A percentile compares a stretch with the other conserved stretches of the same genome.
phyloP scores from a whole-genome alignment of 805 yeast genomes.

The Wickerhamiella azyma region DNA sequence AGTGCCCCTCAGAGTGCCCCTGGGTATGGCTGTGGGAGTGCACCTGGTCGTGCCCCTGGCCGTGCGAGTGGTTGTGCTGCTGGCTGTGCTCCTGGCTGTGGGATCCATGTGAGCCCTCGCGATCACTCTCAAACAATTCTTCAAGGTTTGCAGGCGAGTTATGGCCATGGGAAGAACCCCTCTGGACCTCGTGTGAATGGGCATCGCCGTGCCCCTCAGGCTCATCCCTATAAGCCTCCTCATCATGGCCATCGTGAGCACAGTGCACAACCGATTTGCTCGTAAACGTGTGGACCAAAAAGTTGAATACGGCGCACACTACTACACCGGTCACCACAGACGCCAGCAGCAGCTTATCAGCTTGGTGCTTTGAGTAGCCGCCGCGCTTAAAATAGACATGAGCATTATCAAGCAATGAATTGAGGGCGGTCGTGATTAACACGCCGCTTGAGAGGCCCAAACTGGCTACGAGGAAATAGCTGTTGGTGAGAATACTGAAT shows the following conservation, averaged over 20 bases:
- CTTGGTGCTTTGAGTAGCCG: slow-evolving; percentile 18
- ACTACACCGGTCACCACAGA: slow-evolving; percentile 46
- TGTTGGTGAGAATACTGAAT: slow-evolving; percentile 45
- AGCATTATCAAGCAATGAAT: slow-evolving; percentile 63
- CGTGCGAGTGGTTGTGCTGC: too few species aligned
- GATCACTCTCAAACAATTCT: too few species aligned
- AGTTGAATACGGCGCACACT: slow-evolving; percentile 47
- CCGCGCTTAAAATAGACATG: slow-evolving; percentile 31
- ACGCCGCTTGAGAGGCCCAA: slow-evolving; percentile 75
- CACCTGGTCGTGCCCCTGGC: slow-evolving; percentile 10
- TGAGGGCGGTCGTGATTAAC: slow-evolving; percentile 59
- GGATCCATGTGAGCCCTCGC: too few species aligned
- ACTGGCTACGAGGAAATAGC: slow-evolving; percentile 56
- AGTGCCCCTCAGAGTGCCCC: not conserved
- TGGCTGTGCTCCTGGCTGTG: too few species aligned
- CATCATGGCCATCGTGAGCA: slow-evolving; percentile 39
- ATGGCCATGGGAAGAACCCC: too few species aligned
- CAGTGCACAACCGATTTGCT: slow-evolving; percentile 80
- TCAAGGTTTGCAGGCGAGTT: too few species aligned
- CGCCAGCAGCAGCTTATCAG: slow-evolving; percentile 31
- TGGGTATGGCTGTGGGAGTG: not conserved
- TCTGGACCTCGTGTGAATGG: not conserved
- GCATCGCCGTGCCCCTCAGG: slow-evolving; percentile 14
- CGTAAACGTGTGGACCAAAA: slow-evolving; percentile 56
- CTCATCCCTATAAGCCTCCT: slow-evolving; percentile 14